Conservation (phyloP, 2,329 filamentous ascomycete genomes). For the Aspergillus sp. region DNA sequence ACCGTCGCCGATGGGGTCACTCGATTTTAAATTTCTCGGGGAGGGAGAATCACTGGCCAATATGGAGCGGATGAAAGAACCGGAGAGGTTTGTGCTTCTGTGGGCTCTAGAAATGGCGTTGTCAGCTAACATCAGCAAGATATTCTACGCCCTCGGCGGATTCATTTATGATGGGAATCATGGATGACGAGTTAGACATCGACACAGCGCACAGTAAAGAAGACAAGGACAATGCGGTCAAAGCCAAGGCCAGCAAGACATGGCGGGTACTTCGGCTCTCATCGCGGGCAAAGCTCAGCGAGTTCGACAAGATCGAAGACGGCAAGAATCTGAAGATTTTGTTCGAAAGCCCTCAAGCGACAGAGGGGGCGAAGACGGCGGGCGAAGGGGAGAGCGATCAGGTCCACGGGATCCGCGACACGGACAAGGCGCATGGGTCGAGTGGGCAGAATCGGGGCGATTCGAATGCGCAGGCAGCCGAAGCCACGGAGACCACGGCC, state of each 20-base stretch:
- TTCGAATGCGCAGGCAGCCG: slow-evolving; percentile 3
- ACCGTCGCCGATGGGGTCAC: slow-evolving; percentile 58
- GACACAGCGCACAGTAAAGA: slow-evolving; percentile 63
- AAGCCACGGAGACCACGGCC: slow-evolving; percentile 3
- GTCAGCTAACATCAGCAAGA: slow-evolving; percentile 28
- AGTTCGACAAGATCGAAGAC: slow-evolving; percentile 82
- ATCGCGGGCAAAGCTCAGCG: slow-evolving; percentile 59
- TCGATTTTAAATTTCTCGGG: slow-evolving; percentile 69
- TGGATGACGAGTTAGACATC: slow-evolving; percentile 73
- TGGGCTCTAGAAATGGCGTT: not conserved
- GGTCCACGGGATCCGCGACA: slow-evolving; percentile 4
- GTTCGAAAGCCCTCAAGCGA: slow-evolving; percentile 26
- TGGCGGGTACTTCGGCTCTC: slow-evolving; percentile 84
- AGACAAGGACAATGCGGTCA: slow-evolving; percentile 50
- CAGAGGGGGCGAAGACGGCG: slow-evolving; percentile 10
- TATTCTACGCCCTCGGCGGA: slow-evolving; percentile 61
- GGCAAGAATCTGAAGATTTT: slow-evolving; percentile 57
- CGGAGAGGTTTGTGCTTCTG: slow-evolving; percentile 37
- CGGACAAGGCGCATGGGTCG: slow-evolving; percentile 2
- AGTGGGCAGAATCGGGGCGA: slow-evolving; percentile 2
- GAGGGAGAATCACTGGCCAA: slow-evolving; percentile 53
- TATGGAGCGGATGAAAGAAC: slow-evolving; percentile 60
- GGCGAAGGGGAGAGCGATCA: slow-evolving; percentile 6
- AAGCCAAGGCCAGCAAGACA: slow-evolving; percentile 74
- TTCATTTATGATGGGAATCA: slow-evolving; percentile 63